Conservation (phyloP, 2,329 filamentous ascomycete genomes). For the Aspergillus brunneoviolaceus region DNA sequence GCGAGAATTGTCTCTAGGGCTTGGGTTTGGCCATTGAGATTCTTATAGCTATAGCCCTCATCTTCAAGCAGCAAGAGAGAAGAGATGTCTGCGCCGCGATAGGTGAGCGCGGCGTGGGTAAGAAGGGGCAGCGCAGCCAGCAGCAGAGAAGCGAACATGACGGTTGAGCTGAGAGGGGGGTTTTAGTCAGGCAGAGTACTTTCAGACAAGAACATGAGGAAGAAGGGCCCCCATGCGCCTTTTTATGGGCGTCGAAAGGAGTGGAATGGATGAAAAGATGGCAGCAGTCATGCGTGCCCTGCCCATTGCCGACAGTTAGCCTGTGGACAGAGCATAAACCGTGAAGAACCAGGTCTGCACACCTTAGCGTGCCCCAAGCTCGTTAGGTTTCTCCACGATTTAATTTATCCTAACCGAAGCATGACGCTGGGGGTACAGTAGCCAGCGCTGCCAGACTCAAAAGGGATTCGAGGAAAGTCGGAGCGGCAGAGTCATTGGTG, state of each 20-base stretch:
- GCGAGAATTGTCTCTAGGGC: conserved; percentile 64
- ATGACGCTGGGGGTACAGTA: background rate
- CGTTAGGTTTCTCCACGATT: background rate
- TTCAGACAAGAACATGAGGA: background rate
- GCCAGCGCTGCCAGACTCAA: background rate
- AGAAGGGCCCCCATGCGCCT: background rate
- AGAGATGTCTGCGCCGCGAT: conserved; percentile 70
- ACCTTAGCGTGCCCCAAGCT: conserved; percentile 1
- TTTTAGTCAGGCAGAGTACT: background rate
- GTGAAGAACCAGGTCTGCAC: background rate
- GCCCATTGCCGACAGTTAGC: background rate
- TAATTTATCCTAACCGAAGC: conserved; percentile 1
- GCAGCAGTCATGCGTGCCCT: background rate
- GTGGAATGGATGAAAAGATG: background rate
- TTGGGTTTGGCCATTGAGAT: conserved; percentile 51
- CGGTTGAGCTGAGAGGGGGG: conserved; percentile 1
- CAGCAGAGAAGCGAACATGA: conserved; percentile 17
- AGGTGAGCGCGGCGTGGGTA: conserved; percentile 53
- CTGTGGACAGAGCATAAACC: background rate
- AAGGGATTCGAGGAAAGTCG: background rate
- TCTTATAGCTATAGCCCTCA: conserved; percentile 62
- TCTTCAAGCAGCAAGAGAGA: conserved; percentile 64
- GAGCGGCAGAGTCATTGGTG: conserved; percentile 18
- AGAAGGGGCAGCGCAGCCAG: conserved; percentile 18
- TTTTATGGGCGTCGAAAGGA: background rate